Evolutionary conservation across 345 rosid genomes (phyloP), one percentile per base, ranked within the genome.

Genomic region (Iberis pinnata): DNA sequence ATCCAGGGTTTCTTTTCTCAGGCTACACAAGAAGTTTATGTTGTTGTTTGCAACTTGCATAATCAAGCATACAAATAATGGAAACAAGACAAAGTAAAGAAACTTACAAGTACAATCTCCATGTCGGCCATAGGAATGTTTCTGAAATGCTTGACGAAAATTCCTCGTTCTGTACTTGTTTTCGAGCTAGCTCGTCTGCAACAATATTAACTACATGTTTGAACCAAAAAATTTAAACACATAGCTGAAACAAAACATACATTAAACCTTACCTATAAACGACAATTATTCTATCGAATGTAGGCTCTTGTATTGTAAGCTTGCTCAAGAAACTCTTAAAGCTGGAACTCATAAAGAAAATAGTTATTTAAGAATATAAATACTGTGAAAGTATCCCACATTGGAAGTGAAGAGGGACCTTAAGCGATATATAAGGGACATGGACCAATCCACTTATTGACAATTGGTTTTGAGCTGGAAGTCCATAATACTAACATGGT

Each of bases 121-220:
- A 85, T 59, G 75, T 92, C 98, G 16, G 98, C 98, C 98, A 92
- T 92, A 43, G 98, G 98, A 53, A 92, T 92, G 68, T 83, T 85
- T 69, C 79, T 92, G 82, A 92, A 92, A 83, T 92, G 98, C 64
- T 92, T 92, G 47, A 88, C 87, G 46, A 67, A 77, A 53, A 92
- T 59, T 69, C 89, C 93, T 33, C 90, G 78, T 27, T 85, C 99
- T 43, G 7, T 17, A 39, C 83, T 72, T 31, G 53, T 18, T 52
- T 72, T 73, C 42, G 80, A 42, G 54, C 97, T 72, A 54, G 86
- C 85, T 67, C 50, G 56, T 80, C 98, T 88, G 80, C 56, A 77
- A 53, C 64, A 42, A 22, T 27, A 70, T 43, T 57, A 32, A 56
- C 52, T 27, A 27, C 55, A 37, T 26, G 48, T 35, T 56, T 54